Evolutionary conservation across 75 land plant genomes (phyloP).

Genomic region (Pinus taeda): DNA sequence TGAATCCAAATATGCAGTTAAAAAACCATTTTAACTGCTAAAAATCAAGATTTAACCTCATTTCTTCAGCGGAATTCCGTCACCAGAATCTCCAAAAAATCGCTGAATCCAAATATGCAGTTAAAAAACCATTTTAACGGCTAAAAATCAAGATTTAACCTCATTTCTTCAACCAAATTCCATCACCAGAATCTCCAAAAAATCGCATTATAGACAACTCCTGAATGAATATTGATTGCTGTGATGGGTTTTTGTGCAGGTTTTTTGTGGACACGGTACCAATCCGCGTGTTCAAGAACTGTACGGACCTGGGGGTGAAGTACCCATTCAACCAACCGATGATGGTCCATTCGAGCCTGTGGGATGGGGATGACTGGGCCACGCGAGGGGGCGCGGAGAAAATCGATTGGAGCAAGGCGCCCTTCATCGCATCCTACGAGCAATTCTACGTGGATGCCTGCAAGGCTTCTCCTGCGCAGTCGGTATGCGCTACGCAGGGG

Average conservation of each 20-base stretch:
- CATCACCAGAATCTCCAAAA: no score
- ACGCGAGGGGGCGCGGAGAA: constrained; percentile 49
- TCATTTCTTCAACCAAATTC: no score
- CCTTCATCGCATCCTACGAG: constrained; percentile 35
- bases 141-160: no score
- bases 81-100: no score
- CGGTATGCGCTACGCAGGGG: constrained; percentile 23
- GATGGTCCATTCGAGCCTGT: constrained; percentile 48
- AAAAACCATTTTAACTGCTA: no score
- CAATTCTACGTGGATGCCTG: constrained; percentile 49
- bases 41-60: no score
- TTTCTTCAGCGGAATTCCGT: no score
- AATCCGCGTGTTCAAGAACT: constrained; percentile 50
- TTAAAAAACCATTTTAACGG: no score
- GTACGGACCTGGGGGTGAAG: constrained; percentile 32
- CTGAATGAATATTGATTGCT: no score
- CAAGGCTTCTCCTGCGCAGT: constrained; percentile 12
- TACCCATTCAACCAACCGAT: constrained; percentile 48
- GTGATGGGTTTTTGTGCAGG: constrained; percentile 6
- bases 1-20: no score
- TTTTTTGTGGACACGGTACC: constrained; percentile 50
- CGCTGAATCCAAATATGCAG: no score
- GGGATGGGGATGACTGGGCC: constrained; percentile 64
- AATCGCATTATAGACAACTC: no score
- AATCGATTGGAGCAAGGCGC: constrained; percentile 42